phyloP scores from a whole-genome alignment of 2,329 filamentous ascomycete species.

The Zymoseptoria brevis region DNA sequence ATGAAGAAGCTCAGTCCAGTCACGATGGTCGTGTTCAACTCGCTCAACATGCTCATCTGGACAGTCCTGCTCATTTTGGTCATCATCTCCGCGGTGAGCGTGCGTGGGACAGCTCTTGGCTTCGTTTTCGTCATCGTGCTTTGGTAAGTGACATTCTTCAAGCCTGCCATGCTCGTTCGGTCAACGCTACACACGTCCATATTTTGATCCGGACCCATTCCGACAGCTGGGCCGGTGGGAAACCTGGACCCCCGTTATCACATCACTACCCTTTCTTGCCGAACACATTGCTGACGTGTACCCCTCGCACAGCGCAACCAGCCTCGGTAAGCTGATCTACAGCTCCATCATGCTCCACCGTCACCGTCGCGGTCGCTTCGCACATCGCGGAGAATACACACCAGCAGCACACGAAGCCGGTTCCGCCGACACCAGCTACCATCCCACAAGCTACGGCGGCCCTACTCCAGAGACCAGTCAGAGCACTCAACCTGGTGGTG shows the following conservation, averaged over 20 bases:
- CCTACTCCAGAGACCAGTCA: slow-evolving; percentile 7
- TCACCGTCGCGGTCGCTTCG: slow-evolving; percentile 29
- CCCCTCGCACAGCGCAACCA: slow-evolving; percentile 24
- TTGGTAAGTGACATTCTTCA: no score
- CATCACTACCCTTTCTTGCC: background rate
- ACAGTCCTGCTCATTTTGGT: slow-evolving; percentile 17
- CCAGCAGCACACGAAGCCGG: slow-evolving; percentile 5
- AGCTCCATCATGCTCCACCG: slow-evolving; percentile 31
- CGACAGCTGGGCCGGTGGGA: no score
- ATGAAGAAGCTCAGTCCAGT: slow-evolving; percentile 19
- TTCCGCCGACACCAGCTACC: background rate
- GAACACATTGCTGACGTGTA: background rate
- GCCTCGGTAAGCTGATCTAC: slow-evolving; percentile 35
- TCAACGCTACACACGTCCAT: no score
- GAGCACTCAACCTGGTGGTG: slow-evolving; percentile 1
- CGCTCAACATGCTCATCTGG: slow-evolving; percentile 21
- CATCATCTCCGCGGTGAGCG: no score
- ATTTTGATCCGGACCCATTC: no score
- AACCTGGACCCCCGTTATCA: background rate
- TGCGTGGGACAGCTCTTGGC: no score
- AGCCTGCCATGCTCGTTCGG: no score
- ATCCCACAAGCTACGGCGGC: slow-evolving; percentile 1
- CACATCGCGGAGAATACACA: slow-evolving; percentile 16
- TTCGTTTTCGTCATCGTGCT: no score
- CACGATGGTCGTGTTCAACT: slow-evolving; percentile 19